Evolutionary conservation across 352 stramenopile genomes (phyloP).

Genomic region (Thalassiosira pacifica): DNA sequence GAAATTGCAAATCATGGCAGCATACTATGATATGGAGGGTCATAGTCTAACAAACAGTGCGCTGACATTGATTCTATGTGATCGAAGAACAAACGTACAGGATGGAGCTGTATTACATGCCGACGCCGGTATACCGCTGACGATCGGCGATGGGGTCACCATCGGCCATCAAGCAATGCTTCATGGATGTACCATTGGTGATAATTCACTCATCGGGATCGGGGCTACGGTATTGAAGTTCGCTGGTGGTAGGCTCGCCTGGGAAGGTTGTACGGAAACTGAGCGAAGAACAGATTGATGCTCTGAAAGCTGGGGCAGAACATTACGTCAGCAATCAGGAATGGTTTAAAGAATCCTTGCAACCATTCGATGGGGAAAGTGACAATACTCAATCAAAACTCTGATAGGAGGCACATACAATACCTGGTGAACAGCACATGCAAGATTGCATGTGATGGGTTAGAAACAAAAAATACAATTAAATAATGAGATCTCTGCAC

Average conservation of each 20-base stretch:
- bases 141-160: slow-evolving; percentile 49
- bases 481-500: too few relatives aligned
- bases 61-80: too few relatives aligned
- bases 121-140: slow-evolving; percentile 55
- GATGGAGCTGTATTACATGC: slow-evolving; percentile 67
- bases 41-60: too few relatives aligned
- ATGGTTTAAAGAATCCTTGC: slow-evolving; percentile 46
- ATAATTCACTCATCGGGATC: slow-evolving; percentile 64
- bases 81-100: slow-evolving; percentile 61
- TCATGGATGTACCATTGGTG: slow-evolving; percentile 61
- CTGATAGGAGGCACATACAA: slow-evolving; percentile 10
- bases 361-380: slow-evolving; percentile 32
- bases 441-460: too few relatives aligned
- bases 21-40: too few relatives aligned
- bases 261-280: slow-evolving; percentile 59
- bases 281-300: slow-evolving; percentile 62
- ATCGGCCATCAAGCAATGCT: slow-evolving; percentile 61
- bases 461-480: too few relatives aligned
- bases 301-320: slow-evolving; percentile 44
- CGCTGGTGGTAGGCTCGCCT: slow-evolving; percentile 57
- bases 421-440: too few relatives aligned
- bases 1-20: too few relatives aligned
- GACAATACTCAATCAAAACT: slow-evolving; percentile 42
- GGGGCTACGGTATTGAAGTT: slow-evolving; percentile 59
- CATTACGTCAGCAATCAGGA: slow-evolving; percentile 66